Evolutionary conservation across 352 stramenopile species (phyloP).

Genomic region (Globisporangium barbulae): DNA sequence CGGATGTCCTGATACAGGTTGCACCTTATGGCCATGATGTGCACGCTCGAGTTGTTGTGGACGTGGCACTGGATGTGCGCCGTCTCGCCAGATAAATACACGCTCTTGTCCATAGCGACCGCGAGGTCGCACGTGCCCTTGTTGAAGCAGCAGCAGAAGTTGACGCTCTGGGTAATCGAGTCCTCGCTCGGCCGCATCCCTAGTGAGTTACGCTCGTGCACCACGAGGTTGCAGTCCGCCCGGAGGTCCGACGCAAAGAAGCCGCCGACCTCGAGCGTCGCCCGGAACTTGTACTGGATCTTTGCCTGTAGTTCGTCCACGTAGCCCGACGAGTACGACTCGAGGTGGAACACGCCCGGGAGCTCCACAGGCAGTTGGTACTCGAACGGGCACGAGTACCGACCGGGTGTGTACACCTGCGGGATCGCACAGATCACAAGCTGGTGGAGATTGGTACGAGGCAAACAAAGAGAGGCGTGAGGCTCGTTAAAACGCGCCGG

Average conservation of each 20-base stretch:
- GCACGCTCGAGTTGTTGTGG: conserved; percentile 49
- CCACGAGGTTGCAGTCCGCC: conserved; percentile 45
- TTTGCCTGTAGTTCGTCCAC: conserved; percentile 45
- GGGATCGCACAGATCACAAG: conserved; percentile 50
- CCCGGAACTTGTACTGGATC: conserved; percentile 82
- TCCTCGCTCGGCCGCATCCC: conserved; percentile 46
- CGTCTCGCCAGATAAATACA: conserved; percentile 58
- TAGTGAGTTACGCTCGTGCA: conserved; percentile 53
- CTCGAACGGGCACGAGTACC: conserved; percentile 68
- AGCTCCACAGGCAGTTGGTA: conserved; percentile 51
- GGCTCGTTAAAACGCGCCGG: no score
- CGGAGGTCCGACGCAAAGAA: conserved; percentile 67
- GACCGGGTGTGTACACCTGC: conserved; percentile 32
- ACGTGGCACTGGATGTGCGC: conserved; percentile 61
- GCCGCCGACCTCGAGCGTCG: conserved; percentile 56
- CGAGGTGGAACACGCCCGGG: conserved; percentile 50
- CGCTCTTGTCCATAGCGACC: conserved; percentile 73
- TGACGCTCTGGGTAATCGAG: conserved; percentile 48
- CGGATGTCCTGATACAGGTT: conserved; percentile 52
- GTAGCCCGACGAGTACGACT: conserved; percentile 38
- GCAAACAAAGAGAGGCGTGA: not conserved
- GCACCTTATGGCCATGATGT: conserved; percentile 60
- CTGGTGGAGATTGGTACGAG: not conserved
- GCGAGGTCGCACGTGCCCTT: conserved; percentile 46
- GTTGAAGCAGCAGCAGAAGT: conserved; percentile 64